Evolutionary conservation across 257 asterid species (phyloP), one percentile per base, ranked within the genome.

Genomic region (Anisodus acutangulus): DNA sequence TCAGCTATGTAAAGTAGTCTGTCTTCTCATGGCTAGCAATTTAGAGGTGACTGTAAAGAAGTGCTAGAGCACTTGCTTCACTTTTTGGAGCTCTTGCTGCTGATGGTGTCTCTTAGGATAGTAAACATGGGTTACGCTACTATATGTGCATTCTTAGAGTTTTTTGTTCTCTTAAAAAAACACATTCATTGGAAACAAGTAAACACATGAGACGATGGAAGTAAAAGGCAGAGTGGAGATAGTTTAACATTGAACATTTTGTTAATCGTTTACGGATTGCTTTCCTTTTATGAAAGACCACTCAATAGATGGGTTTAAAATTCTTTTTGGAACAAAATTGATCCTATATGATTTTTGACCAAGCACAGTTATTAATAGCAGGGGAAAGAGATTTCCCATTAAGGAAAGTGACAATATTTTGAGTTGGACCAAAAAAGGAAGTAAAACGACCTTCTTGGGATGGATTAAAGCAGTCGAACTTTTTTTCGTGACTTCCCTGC

Each of bases 41-140:
- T 74, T 51, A 49, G 62, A 72, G 80, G 80, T 19, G 41, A 71
- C n/a, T 17, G 41, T 72, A 7, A 72, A 72, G 57, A 49, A 74
- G 63, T 19, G 59, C n/a, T 47, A 72, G 17, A 72, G 80, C 58
- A 47, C 80, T 47, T 72, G 60, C 80, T 72, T 72, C n/a, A 11
- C 3, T n/a, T 72, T 31, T 76, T 76, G 81, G 22, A 12, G 63
- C 12, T 51, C 41, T 13, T 51, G 81, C 63, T 51, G 58, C 12
- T 22, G 39, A 76, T 76, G 81, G 35, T 31, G 35, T 51, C 13
- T 76, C 35, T 31, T 22, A 51, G 58, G 63, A 76, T 51, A 51
- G 47, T 76, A 22, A 76, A 76, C 63, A 51, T 12, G 43, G 9
- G 62, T 51, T 76, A 19, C 35, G 1, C 35, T 31, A 31, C 35